Base-by-base conservation (phyloP, 2,329 filamentous ascomycete species). In the Fusarium albidum region DNA sequence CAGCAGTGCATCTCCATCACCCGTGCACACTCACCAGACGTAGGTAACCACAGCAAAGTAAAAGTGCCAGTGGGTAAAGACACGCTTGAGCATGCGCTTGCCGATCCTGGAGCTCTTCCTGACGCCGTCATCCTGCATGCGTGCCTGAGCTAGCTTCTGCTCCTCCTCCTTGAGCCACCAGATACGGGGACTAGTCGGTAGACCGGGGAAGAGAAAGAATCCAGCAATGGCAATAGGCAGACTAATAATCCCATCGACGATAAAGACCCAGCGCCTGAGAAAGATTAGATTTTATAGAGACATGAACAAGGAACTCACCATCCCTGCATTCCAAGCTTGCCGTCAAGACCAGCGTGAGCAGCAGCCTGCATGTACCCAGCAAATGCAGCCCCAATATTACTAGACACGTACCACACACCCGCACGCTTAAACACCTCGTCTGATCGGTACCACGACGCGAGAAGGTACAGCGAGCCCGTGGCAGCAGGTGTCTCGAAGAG, bases 391-490 rank as follows among this genome's bases (percentile, higher is more conserved):
- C 61, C 62, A 2, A 64, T 48, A 32, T 64, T 41, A 37, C 50
- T 29, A 9, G 61, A 56, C n/a, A 79, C 73, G 12, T 74, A 82
- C 73, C 79, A 82, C 2, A 80, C 72, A 0, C 79, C 78, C 0
- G 78, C 77, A 5, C 80, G 74, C 59, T 82, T 82, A 54, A 79
- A 81, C 0, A 75, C 68, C n/a, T 73, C 71, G 6, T 66, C 59
- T 11, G 66, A 67, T 2, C 64, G 67, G 32, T 74, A 74, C 71
- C 70, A 74, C 1, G 69, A 72, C 1, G 70, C 51, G 5, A 73
- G 65, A 8, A 73, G 47, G 43, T 70, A 73, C 1, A 72, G 47
- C 3, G 57, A 64, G 0, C 67, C 66, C 3, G 63, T 55, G 5
- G 63, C 51, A 3, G 48, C 60, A 1, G 61, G 61, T 0, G 57